Evolutionary conservation across 352 stramenopile genomes (phyloP).

Genomic region (Phytopythium helicoides): DNA sequence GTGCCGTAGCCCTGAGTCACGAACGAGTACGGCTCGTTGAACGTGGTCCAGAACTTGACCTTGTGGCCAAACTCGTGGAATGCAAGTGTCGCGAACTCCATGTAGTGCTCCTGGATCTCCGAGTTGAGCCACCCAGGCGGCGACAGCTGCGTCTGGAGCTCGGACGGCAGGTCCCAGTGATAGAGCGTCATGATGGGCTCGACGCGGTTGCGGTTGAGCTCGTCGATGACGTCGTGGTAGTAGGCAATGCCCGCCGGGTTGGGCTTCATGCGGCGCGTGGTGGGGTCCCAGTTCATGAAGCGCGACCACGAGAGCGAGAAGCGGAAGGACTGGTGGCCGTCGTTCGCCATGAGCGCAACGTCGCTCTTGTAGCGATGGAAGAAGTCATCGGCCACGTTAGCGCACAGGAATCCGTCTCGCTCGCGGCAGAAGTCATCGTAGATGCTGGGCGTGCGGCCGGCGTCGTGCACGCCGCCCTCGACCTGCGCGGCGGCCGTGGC

Average conservation of each 20-base stretch:
- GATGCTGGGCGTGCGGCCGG: conserved; percentile 79
- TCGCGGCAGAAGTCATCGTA: conserved; percentile 89
- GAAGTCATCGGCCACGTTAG: conserved; percentile 88
- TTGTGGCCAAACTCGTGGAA: conserved; percentile 90
- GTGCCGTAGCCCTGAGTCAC: conserved; percentile 84
- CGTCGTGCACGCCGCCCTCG: conserved; percentile 78
- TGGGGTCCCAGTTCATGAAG: too few species aligned
- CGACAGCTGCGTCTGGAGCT: conserved; percentile 75
- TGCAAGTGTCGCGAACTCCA: conserved; percentile 88
- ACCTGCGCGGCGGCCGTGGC: conserved; percentile 89
- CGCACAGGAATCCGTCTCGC: conserved; percentile 62
- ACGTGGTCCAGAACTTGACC: conserved; percentile 92
- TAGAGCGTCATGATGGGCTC: conserved; percentile 94
- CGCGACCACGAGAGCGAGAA: too few species aligned
- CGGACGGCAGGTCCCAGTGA: conserved; percentile 94
- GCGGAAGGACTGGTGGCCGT: conserved; percentile 89
- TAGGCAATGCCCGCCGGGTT: conserved; percentile 23
- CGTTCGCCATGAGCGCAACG: conserved; percentile 78
- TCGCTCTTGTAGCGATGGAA: conserved; percentile 84
- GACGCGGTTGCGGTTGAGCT: conserved; percentile 54
- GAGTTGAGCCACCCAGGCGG: conserved; percentile 71
- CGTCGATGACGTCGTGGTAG: conserved; percentile 29
- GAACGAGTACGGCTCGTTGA: conserved; percentile 93
- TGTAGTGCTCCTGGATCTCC: conserved; percentile 62
- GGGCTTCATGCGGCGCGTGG: conserved; percentile 12